phyloP scores from a whole-genome alignment of 139 green algal species.

The Zygnema circumcarinatum region DNA sequence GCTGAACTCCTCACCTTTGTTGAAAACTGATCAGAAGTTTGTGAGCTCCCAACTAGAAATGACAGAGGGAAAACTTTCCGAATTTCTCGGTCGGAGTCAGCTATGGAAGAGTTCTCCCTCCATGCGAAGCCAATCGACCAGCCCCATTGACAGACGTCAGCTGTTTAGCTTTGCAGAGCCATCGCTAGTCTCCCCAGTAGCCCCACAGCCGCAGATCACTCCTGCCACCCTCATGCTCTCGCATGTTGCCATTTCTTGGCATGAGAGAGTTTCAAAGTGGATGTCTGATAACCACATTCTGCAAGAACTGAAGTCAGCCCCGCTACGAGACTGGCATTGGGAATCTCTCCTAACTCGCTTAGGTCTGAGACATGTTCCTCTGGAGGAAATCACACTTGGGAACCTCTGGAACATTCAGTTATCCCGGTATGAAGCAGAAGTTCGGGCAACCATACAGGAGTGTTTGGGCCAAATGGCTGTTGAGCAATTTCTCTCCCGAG shows the following conservation, averaged over 20 bases:
- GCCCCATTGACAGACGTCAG: neutral
- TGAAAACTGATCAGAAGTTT: neutral
- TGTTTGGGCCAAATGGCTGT: neutral
- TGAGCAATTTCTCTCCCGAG: neutral
- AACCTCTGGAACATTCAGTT: neutral
- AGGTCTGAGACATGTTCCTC: neutral
- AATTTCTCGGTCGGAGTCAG: neutral
- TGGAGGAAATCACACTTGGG: neutral
- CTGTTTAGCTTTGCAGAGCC: neutral
- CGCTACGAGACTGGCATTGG: neutral
- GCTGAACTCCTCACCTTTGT: neutral
- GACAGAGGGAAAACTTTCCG: neutral
- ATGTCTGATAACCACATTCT: neutral
- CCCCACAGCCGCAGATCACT: neutral
- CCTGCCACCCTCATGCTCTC: neutral
- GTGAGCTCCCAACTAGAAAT: neutral
- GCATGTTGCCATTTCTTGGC: neutral
- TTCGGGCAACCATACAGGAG: neutral
- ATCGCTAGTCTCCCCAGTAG: neutral
- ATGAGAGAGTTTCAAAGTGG: neutral
- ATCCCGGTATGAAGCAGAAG: neutral
- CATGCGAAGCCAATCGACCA: neutral
- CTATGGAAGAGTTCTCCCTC: neutral
- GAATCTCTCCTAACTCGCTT: neutral
- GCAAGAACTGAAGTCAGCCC: neutral